These are phyloP conservation scores for Podaxis sp. DNA, from an alignment of 768 basidiomycete genomes.

Conservation along the genomic window DNA sequence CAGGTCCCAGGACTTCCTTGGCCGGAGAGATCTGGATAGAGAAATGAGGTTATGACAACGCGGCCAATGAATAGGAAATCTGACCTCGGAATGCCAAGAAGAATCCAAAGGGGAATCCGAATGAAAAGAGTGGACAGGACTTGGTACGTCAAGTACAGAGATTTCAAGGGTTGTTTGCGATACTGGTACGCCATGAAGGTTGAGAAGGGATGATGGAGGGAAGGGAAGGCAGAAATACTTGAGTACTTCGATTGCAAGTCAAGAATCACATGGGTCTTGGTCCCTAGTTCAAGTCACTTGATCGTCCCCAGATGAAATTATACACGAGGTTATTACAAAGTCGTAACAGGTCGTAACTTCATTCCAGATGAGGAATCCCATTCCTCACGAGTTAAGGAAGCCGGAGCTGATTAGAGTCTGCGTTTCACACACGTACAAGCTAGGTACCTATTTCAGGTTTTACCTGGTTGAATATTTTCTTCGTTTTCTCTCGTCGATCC, in stretches of 20 bases:
- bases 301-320: too few species aligned
- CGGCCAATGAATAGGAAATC: neutral
- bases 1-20: constrained; percentile 46
- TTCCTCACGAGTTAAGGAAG: too few species aligned
- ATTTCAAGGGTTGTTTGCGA: constrained; percentile 49
- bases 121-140: constrained; percentile 39
- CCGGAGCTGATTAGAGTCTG: too few species aligned
- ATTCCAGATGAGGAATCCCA: too few species aligned
- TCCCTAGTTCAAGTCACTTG: too few species aligned
- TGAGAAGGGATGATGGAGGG: neutral
- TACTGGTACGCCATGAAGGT: constrained; percentile 31
- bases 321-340: too few species aligned
- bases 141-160: constrained; percentile 45
- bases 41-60: neutral
- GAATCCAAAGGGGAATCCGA: constrained; percentile 47
- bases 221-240: neutral
- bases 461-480: too few species aligned
- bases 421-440: too few species aligned
- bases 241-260: neutral
- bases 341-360: too few species aligned
- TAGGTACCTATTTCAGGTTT: too few species aligned
- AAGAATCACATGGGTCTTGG: neutral
- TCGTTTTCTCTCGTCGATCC: too few species aligned
- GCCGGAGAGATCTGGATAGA: constrained; percentile 38
- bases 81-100: constrained; percentile 39